Conservation (phyloP, 306 rosid genomes). For the Biancaea sappan region DNA sequence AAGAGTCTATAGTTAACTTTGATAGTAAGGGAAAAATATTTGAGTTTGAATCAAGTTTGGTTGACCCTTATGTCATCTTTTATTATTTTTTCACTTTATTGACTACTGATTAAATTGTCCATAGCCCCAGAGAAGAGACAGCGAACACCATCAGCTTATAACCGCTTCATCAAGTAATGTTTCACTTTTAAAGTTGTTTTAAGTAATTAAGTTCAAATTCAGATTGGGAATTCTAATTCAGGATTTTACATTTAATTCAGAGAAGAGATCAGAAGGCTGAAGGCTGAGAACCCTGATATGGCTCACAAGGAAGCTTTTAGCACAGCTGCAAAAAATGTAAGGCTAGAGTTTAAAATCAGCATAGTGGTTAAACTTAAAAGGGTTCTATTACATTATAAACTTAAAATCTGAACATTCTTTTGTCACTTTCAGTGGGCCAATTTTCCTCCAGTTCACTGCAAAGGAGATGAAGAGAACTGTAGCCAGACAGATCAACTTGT, state of each 20-base stretch:
- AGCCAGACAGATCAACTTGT: conserved; percentile 48
- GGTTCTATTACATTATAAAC: neutral
- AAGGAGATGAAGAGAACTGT: conserved; percentile 57
- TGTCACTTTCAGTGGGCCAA: conserved; percentile 80
- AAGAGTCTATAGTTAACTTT: neutral
- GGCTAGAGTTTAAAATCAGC: neutral
- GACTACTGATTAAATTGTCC: conserved; percentile 22
- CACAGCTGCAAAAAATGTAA: conserved; percentile 87
- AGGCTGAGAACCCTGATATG: conserved; percentile 81
- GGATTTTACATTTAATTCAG: conserved; percentile 45
- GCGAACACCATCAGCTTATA: conserved; percentile 95
- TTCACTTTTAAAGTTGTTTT: conserved; percentile 16
- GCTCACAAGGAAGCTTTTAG: conserved; percentile 95
- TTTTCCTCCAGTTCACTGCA: conserved; percentile 64
- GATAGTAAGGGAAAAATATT: neutral
- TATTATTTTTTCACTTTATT: neutral
- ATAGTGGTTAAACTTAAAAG: neutral
- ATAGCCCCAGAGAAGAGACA: conserved; percentile 96
- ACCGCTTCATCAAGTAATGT: conserved; percentile 83
- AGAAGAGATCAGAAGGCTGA: conserved; percentile 93
- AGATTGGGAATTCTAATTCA: conserved; percentile 16
- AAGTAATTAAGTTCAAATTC: neutral
- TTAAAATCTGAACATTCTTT: conserved; percentile 21
- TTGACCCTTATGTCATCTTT: neutral
- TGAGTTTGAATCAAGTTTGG: neutral